Evolutionary conservation across 352 stramenopile species (phyloP).

Genomic region (Phytophthora tentaculata): DNA sequence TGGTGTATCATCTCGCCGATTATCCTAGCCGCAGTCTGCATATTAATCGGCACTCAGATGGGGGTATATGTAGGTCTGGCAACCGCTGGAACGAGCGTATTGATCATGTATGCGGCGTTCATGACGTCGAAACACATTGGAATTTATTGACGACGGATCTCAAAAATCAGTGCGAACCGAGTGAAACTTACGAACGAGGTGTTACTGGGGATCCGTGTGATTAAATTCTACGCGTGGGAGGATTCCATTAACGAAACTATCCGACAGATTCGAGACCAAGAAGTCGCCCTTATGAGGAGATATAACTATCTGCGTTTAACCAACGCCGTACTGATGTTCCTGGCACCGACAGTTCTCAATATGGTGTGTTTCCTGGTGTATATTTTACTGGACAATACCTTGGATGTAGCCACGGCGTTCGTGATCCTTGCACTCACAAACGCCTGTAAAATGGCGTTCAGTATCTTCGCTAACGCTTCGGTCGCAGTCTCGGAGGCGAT

Average conservation of each 20-base stretch:
- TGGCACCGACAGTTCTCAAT: constrained; percentile 92
- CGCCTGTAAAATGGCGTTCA: constrained; percentile 55
- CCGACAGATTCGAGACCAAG: constrained; percentile 35
- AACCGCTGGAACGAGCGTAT: constrained; percentile 30
- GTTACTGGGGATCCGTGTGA: constrained; percentile 80
- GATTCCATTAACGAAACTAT: constrained; percentile 41
- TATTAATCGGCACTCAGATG: constrained; percentile 58
- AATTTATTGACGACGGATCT: constrained; percentile 41
- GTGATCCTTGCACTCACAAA: constrained; percentile 92
- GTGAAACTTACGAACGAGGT: constrained; percentile 93
- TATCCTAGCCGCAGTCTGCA: constrained; percentile 44
- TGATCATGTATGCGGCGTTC: constrained; percentile 40
- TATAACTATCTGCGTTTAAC: constrained; percentile 46
- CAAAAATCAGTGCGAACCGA: constrained; percentile 48
- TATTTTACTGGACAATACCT: constrained; percentile 67
- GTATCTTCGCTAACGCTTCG: constrained; percentile 55
- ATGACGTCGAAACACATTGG: constrained; percentile 44
- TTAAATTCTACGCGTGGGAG: constrained; percentile 90
- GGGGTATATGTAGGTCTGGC: constrained; percentile 7
- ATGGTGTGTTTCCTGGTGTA: constrained; percentile 88
- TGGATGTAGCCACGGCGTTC: constrained; percentile 93
- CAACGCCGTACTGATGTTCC: constrained; percentile 56
- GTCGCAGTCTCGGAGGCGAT: constrained; percentile 55
- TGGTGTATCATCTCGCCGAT: constrained; percentile 58
- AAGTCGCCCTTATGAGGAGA: constrained; percentile 41